A percentile compares a stretch with the other conserved stretches of the same genome.
Evolutionary conservation across 768 basidiomycete species (phyloP).

Genomic region (Trametes coccinea): DNA sequence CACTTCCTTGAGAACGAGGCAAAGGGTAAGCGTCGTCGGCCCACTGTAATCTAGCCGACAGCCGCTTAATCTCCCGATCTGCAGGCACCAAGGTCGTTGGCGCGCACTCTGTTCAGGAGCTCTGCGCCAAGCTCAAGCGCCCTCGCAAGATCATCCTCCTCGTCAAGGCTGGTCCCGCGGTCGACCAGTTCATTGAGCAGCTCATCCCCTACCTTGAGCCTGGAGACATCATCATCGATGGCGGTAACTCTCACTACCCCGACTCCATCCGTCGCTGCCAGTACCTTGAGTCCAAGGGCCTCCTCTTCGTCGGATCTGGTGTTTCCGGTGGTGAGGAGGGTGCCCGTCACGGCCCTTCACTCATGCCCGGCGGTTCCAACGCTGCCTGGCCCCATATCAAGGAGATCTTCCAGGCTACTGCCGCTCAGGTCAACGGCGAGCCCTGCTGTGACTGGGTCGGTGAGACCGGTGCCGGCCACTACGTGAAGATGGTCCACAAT

Average conservation of each 20-base stretch:
- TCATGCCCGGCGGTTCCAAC: slow-evolving; percentile 97
- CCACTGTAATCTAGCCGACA: slow-evolving; percentile 28
- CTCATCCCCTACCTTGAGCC: slow-evolving; percentile 87
- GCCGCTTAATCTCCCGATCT: slow-evolving; percentile 23
- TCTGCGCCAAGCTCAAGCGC: slow-evolving; percentile 86
- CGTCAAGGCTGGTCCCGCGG: slow-evolving; percentile 96
- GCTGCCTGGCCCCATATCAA: slow-evolving; percentile 97
- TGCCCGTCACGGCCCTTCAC: slow-evolving; percentile 93
- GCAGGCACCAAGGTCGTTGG: slow-evolving; percentile 94
- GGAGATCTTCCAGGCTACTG: slow-evolving; percentile 97
- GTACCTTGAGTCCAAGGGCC: slow-evolving; percentile 91
- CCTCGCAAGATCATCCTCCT: slow-evolving; percentile 98
- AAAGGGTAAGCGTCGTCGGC: slow-evolving; percentile 67
- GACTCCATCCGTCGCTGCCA: slow-evolving; percentile 94
- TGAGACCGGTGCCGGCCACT: slow-evolving; percentile 92
- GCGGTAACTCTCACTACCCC: slow-evolving; percentile 99
- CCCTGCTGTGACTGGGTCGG: slow-evolving; percentile 99
- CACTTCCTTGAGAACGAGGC: slow-evolving; percentile 95
- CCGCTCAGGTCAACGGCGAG: slow-evolving; percentile 91
- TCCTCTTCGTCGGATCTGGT: slow-evolving; percentile 97
- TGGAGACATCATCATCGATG: slow-evolving; percentile 99
- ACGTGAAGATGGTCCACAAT: slow-evolving; percentile 99
- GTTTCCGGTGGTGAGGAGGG: slow-evolving; percentile 99
- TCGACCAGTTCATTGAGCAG: slow-evolving; percentile 92
- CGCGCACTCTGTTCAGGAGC: slow-evolving; percentile 91